These are phyloP conservation scores for Rhynchosporium secalis DNA, from an alignment of 2,329 filamentous ascomycete genomes.

Conservation along the genomic window DNA sequence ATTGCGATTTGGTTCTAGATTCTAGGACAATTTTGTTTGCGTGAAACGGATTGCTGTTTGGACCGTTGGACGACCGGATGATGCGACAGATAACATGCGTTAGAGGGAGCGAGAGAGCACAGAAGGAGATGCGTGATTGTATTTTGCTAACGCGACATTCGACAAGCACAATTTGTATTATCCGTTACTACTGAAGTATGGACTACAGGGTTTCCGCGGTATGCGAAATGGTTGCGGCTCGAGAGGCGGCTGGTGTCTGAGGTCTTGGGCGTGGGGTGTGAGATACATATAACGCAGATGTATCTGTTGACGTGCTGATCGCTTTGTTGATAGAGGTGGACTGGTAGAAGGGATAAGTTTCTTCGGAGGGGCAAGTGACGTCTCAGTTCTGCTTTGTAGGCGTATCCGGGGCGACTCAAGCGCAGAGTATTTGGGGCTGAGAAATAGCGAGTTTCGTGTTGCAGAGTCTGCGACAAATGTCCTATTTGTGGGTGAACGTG, in stretches of 20 bases:
- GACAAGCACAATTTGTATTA: constrained; percentile 53
- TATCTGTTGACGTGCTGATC: constrained; percentile 39
- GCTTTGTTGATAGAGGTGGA: constrained; percentile 33
- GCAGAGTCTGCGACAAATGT: constrained; percentile 11
- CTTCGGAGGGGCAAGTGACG: constrained; percentile 14
- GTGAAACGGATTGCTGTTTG: constrained; percentile 25
- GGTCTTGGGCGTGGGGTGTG: constrained; percentile 71
- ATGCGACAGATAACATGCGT: constrained; percentile 46
- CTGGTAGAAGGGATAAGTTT: constrained; percentile 31
- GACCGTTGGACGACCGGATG: constrained; percentile 32
- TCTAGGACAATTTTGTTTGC: constrained; percentile 24
- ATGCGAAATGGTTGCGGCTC: constrained; percentile 97
- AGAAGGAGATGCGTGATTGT: constrained; percentile 58
- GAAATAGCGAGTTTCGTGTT: not conserved
- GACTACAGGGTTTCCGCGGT: constrained; percentile 90
- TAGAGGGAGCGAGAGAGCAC: constrained; percentile 40
- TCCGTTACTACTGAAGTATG: constrained; percentile 88
- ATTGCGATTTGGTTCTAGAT: constrained; percentile 49
- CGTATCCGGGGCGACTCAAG: constrained; percentile 15
- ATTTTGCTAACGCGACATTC: constrained; percentile 45
- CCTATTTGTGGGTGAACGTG: not conserved
- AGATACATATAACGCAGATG: constrained; percentile 44
- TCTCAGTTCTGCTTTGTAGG: constrained; percentile 4
- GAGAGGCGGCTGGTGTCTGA: constrained; percentile 89
- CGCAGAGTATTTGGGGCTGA: not conserved